Evolutionary conservation across 2,329 filamentous ascomycete genomes (phyloP).

Genomic region (Colletotrichum graminicola): DNA sequence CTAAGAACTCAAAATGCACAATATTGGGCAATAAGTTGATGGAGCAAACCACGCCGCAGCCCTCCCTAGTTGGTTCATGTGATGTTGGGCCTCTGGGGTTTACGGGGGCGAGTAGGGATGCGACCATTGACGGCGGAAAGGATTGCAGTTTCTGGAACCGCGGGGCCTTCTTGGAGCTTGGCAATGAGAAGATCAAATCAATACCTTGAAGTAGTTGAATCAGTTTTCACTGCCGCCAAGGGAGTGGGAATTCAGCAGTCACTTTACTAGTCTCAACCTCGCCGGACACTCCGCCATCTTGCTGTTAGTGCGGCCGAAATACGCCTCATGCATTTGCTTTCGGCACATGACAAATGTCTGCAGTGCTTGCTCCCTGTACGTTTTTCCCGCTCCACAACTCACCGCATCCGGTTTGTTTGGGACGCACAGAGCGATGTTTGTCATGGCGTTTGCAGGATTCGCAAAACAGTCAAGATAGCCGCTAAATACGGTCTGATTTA

Average conservation of each 20-base stretch:
- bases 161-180: neutral
- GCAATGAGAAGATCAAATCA: neutral
- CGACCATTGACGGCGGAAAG: neutral
- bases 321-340: too few species aligned
- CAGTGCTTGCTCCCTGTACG: neutral
- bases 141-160: neutral
- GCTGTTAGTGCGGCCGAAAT: neutral
- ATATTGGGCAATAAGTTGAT: too few species aligned
- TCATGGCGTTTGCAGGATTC: neutral
- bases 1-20: neutral
- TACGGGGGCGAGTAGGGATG: neutral
- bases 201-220: neutral
- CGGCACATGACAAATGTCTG: neutral
- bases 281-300: neutral
- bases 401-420: neutral
- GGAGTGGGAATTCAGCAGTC: neutral
- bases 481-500: too few species aligned
- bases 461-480: neutral
- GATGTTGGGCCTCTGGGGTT: neutral
- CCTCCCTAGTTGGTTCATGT: neutral
- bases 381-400: neutral
- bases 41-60: too few species aligned
- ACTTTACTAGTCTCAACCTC: neutral
- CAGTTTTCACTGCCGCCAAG: neutral
- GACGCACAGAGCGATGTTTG: neutral